A percentile compares a stretch with the other conserved stretches of the same genome.
Evolutionary conservation across 495 filamentous ascomycete species (phyloP).

Genomic region (Tuber magnatum): DNA sequence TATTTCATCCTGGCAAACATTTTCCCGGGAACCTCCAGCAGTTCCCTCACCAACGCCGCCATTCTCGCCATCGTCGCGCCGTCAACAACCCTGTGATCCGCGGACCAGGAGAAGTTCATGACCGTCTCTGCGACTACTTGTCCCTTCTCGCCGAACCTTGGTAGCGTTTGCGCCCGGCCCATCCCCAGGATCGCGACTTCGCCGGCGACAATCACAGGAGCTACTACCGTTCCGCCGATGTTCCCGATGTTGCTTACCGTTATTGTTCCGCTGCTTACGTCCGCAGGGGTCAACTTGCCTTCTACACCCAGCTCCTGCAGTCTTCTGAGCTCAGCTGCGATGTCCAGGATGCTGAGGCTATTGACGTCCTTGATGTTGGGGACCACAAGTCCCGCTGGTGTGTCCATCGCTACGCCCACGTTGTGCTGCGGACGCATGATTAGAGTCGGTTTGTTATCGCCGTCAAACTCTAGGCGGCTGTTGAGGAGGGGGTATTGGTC

Average conservation of each 20-base stretch:
- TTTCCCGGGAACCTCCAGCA: constrained; percentile 72
- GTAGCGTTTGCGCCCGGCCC: constrained; percentile 65
- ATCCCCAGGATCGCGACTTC: constrained; percentile 92
- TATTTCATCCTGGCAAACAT: constrained; percentile 60
- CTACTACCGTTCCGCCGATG: constrained; percentile 86
- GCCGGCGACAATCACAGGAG: constrained; percentile 77
- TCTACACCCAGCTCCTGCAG: constrained; percentile 62
- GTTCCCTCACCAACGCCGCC: constrained; percentile 65
- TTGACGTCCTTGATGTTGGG: constrained; percentile 89
- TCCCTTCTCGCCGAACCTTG: constrained; percentile 55
- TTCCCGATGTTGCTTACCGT: constrained; percentile 97
- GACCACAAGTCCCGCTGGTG: constrained; percentile 78
- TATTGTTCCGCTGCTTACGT: constrained; percentile 82
- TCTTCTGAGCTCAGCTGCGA: constrained; percentile 68
- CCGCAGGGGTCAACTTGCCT: constrained; percentile 66
- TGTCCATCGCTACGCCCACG: constrained; percentile 94
- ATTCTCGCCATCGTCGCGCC: constrained; percentile 89
- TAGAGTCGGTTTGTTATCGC: constrained; percentile 57
- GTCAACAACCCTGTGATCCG: constrained; percentile 91
- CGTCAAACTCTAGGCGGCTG: constrained; percentile 61
- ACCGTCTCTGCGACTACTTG: constrained; percentile 57
- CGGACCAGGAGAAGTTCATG: constrained; percentile 90
- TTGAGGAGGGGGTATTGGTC: constrained; percentile 79
- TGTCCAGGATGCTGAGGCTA: constrained; percentile 60
- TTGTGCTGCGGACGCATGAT: constrained; percentile 78